Evolutionary conservation across 768 basidiomycete species (phyloP), one percentile per base, ranked within the genome.

Genomic region (Clavulina sp.): DNA sequence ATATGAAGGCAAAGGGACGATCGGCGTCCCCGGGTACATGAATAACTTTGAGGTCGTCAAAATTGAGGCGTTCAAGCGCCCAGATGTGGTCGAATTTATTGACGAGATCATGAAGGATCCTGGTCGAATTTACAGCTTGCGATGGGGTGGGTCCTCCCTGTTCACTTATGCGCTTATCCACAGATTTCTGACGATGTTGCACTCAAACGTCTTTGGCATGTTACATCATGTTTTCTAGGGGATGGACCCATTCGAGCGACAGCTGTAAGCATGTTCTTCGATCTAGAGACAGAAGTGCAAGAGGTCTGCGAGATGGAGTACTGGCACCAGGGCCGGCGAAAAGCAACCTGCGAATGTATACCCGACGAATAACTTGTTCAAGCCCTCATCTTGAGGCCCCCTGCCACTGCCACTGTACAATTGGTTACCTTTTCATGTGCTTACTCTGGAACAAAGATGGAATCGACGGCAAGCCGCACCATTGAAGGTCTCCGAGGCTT

Each of bases 31-130:
- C 34, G 41, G 50, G 36, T 54, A 56, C 51, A 36, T 40, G 29
- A 57, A 54, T 32, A 58, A 57, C 28, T 58, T 59, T 34, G 58
- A 59, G 32, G 44, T 59, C 1, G 55, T 59, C 36, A 52, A 52
- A 29, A 40, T 58, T 9, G 31, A 50, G 32, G 36, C 46, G 34
- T 59, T 56, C 26, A 36, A 40, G 13, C 49, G 50, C 29, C 57
- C 54, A 21, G 57, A 60, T 31, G 48, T 58, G 44, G 36, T 6
- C 13, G 50, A 34, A 18, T 60, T 54, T 41, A 29, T 57, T 13
- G 30, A 47, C 4, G 57, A 54, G 41, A 36, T 60, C 6, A 56
- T 50, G 26, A 54, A 53, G 44, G 54, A 57, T 7, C 59, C 59
- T 43, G 52, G 44, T 48, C 34, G 57, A 5, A 57, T 60, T 24